A percentile compares a stretch with the other conserved stretches of the same genome.
phyloP scores from a whole-genome alignment of 257 asterid species.

The Gynochthodes officinalis region DNA sequence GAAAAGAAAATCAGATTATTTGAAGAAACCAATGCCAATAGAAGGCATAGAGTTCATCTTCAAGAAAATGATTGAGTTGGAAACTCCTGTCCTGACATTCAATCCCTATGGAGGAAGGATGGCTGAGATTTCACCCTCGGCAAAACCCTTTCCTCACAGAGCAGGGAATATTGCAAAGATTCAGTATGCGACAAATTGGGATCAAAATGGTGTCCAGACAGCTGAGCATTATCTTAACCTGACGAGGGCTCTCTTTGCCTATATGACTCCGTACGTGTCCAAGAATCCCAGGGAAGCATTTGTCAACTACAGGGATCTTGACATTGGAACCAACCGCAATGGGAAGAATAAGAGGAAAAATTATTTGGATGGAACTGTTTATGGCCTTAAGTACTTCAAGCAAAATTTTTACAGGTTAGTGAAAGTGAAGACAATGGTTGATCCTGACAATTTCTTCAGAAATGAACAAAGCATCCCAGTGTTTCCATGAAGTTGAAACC shows the following conservation, averaged over 20 bases:
- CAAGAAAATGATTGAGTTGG: slow-evolving; percentile 47
- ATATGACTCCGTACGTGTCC: slow-evolving; percentile 27
- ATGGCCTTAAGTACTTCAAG: slow-evolving; percentile 21
- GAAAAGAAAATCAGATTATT: slow-evolving; percentile 62
- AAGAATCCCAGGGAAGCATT: slow-evolving; percentile 23
- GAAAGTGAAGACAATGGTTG: slow-evolving; percentile 20
- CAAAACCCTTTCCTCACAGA: slow-evolving; percentile 32
- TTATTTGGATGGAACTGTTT: slow-evolving; percentile 17
- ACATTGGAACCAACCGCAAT: slow-evolving; percentile 18
- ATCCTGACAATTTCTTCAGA: slow-evolving; percentile 26
- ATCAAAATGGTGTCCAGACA: slow-evolving; percentile 1
- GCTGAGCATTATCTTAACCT: slow-evolving; percentile 11
- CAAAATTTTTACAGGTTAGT: slow-evolving; percentile 26
- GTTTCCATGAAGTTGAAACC: neutral
- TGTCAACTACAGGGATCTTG: slow-evolving; percentile 29
- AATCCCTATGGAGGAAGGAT: slow-evolving; percentile 31
- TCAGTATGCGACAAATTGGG: slow-evolving; percentile 26
- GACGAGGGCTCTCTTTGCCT: slow-evolving; percentile 8
- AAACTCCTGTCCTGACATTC: slow-evolving; percentile 8
- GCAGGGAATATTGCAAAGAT: slow-evolving; percentile 30
- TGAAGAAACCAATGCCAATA: slow-evolving; percentile 40
- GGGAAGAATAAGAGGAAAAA: slow-evolving; percentile 8
- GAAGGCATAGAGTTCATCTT: slow-evolving; percentile 39
- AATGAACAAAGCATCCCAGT: slow-evolving; percentile 30
- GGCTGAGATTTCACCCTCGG: slow-evolving; percentile 19